Evolutionary conservation across 2,329 filamentous ascomycete species (phyloP).

Genomic region (Pseudogymnoascus sp.): DNA sequence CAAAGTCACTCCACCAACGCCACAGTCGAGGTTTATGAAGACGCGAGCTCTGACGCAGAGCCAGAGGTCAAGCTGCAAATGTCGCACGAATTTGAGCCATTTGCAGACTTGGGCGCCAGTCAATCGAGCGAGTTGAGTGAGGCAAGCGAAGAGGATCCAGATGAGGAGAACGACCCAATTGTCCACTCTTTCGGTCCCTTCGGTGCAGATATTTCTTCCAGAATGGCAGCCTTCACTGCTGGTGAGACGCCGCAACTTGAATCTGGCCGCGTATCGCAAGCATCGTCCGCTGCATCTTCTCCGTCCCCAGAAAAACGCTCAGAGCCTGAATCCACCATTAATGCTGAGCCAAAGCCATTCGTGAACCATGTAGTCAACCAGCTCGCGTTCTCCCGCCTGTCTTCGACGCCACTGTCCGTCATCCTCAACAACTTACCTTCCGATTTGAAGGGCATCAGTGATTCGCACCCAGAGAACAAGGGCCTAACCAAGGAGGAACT

Average conservation of each 20-base stretch:
- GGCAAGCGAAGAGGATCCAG: constrained; percentile 57
- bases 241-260: constrained; percentile 32
- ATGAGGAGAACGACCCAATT: constrained; percentile 91
- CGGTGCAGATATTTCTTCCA: constrained; percentile 73
- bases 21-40: constrained; percentile 66
- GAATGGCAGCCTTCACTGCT: constrained; percentile 69
- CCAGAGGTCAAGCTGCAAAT: constrained; percentile 22
- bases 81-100: constrained; percentile 16
- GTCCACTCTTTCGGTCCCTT: constrained; percentile 88
- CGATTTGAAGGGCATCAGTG: constrained; percentile 41
- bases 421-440: constrained; percentile 79
- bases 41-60: constrained; percentile 49
- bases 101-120: constrained; percentile 15
- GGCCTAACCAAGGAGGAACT: constrained; percentile 54
- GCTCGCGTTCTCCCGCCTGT: constrained; percentile 85
- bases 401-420: constrained; percentile 81
- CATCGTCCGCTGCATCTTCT: constrained; percentile 20
- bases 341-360: constrained; percentile 38
- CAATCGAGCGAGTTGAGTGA: constrained; percentile 48
- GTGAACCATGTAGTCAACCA: constrained; percentile 91
- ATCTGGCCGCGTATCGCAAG: constrained; percentile 14
- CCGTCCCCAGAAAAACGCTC: constrained; percentile 18
- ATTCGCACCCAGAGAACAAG: constrained; percentile 28
- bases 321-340: constrained; percentile 26
- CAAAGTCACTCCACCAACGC: constrained; percentile 30